Base-by-base conservation (phyloP, 352 stramenopile genomes). In the Phytophthora sojae region DNA sequence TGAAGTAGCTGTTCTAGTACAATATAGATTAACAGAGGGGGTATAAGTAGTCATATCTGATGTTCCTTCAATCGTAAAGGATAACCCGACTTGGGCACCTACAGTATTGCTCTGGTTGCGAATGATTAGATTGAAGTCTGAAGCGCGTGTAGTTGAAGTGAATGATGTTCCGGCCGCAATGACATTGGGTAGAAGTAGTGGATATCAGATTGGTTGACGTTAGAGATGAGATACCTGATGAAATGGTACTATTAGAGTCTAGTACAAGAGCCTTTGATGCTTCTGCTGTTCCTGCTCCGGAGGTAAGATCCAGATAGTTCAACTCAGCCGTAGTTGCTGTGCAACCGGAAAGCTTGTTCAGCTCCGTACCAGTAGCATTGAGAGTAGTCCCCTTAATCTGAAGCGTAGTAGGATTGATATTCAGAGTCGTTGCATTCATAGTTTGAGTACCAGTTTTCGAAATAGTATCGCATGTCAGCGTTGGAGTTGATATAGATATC, bases 301-400 rank as follows among this genome's bases (percentile, higher is more conserved):
- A 21, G 15, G 39, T 49, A n/a, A 49, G 15, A 49, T 49, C 39
- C 12, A 49, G 39, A 49, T 21, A 49, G 39, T 49, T 49, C 39
- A 49, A 49, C 39, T 49, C 39, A 49, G 39, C 39, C 39, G 39
- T 49, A 49, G 39, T n/a, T n/a, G n/a, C n/a, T n/a, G n/a, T n/a
- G n/a, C n/a, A n/a, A n/a, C n/a, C n/a, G n/a, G n/a, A n/a, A 21
- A 49, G 39, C 15, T 49, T 49, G 39, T 49, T 49, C 39, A 49
- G 15, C 39, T 49, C 39, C 12, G 39, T 21, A 49, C 39, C 39
- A 49, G 39, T 49, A n/a, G n/a, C n/a, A n/a, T n/a, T n/a, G n/a
- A n/a, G n/a, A n/a, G n/a, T n/a, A n/a, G n/a, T n/a, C n/a, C n/a
- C n/a, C n/a, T n/a, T n/a, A n/a, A n/a, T n/a, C n/a, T n/a, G n/a